These are phyloP conservation scores for Calonectria naviculata DNA, from an alignment of 2,329 filamentous ascomycete species.

Conservation along the genomic window DNA sequence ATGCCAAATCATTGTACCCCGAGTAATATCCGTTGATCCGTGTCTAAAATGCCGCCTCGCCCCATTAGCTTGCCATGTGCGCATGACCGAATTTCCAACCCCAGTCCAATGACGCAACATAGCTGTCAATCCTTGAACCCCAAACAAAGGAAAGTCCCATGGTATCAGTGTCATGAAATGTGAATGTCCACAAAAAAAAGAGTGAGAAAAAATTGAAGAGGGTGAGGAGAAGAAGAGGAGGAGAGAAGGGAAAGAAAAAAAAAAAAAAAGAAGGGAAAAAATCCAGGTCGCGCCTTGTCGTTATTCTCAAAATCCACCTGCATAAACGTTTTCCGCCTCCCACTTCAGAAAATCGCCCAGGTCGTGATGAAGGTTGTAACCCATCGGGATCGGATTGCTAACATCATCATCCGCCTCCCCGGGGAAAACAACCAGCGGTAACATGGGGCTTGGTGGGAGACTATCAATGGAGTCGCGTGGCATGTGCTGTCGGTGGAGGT, in stretches of 20 bases:
- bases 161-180: neutral
- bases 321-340: conserved; percentile 64
- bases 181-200: neutral
- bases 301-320: conserved; percentile 39
- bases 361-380: conserved; percentile 69
- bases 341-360: conserved; percentile 68
- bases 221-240: no score
- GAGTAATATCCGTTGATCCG: neutral
- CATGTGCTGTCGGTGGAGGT: conserved; percentile 46
- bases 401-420: conserved; percentile 49
- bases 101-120: neutral
- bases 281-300: conserved; percentile 11
- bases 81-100: neutral
- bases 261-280: neutral
- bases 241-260: neutral
- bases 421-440: conserved; percentile 56
- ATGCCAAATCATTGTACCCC: neutral
- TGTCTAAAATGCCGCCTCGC: neutral
- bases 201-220: neutral
- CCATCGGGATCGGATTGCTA: conserved; percentile 61
- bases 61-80: neutral
- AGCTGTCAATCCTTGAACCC: neutral
- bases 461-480: conserved; percentile 46
- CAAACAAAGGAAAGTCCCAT: neutral
- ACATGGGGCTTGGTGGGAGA: conserved; percentile 62